Evolutionary conservation across 345 rosid species (phyloP), one percentile per base, ranked within the genome.

Genomic region (Hirschfeldia incana): DNA sequence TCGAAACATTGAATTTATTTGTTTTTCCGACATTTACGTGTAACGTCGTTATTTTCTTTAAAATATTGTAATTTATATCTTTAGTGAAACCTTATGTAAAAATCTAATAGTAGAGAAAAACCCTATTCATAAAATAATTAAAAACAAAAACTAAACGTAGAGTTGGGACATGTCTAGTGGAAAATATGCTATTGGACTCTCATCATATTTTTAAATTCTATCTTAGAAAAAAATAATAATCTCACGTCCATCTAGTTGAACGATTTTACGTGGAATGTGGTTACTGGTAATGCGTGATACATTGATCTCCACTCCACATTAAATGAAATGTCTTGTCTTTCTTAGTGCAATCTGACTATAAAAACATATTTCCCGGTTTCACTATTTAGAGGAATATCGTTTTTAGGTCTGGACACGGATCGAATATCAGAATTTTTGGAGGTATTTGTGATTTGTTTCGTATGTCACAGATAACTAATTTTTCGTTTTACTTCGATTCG

Each of bases 301-400:
- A 59, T 42, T 78, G 82, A 72, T 72, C n/a, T 78, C 82, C 82
- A 59, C 63, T n/a, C n/a, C n/a, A n/a, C n/a, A 59, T 59, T 12
- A 72, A 32, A 67, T 65, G 66, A 65, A 55, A 72, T 72, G 77
- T 72, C 81, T 73, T 67, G 46, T 73, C 82, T 60, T 78, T 73
- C 9, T 67, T 33, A 78, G 82, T 78, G 82, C 78, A 73, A 33
- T 78, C 82, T 67, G 77, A 66, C 65, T 60, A 67, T 66, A 42
- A 4, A 66, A 46, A 39, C 42, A 39, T 13, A 58, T 72, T 42
- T 3, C 33, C 65, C 65, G 15, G 12, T 27, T 61, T 30, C 0
- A 3, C 15, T 2, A 3, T 9, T 49, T 33, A 17, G 13, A 33
- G n/a, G 62, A 46, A 11, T 60, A 17, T 69, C n/a, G n/a, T n/a